Base-by-base conservation (phyloP, 176 grass and related monocot genomes). In the Musa troglodytarum region DNA sequence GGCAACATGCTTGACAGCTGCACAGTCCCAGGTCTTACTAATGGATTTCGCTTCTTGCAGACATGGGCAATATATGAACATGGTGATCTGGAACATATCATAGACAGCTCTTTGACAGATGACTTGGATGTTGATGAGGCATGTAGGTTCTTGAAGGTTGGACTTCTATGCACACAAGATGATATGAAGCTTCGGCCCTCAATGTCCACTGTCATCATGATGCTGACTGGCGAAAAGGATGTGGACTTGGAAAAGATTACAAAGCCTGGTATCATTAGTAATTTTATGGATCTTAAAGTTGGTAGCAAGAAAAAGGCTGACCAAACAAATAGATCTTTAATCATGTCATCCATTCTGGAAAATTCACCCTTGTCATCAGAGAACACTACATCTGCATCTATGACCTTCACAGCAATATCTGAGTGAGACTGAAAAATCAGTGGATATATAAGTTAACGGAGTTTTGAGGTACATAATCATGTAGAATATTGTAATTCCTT, bases 111-210 rank as follows among this genome's bases (percentile, higher is more conserved):
- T 81, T 17, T 90, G 73, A 89, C 78, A 67, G 68, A 86, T 17
- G 92, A 89, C 78, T 71, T 96, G 72, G 65, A 92, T 10, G 1
- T 86, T 0, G 68, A 92, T 69, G 87, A 89, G 78, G 87, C 89
- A 12, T 87, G 80, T 34, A 75, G 73, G 23, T 90, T 96, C 83
- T 86, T 96, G 74, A 92, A 89, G 70, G 66, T 96, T 66, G 85
- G 85, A 8, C 83, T 96, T 53, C 77, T 96, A 49, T 96, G 92
- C 78, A 84, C 89, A 26, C 92, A 92, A 88, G 89, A 92, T 43
- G 80, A 81, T 1, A 84, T 86, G 77, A 96, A 84, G 77, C 78
- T 88, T 69, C 92, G 87, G 65, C 92, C 89, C 17, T 74, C 76
- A 24, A 96, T 96, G 87, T 82, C 79, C 9, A 84, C 1, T 50